Evolutionary conservation across 139 green algal species (phyloP).

Genomic region (Auxenochlorella protothecoides): DNA sequence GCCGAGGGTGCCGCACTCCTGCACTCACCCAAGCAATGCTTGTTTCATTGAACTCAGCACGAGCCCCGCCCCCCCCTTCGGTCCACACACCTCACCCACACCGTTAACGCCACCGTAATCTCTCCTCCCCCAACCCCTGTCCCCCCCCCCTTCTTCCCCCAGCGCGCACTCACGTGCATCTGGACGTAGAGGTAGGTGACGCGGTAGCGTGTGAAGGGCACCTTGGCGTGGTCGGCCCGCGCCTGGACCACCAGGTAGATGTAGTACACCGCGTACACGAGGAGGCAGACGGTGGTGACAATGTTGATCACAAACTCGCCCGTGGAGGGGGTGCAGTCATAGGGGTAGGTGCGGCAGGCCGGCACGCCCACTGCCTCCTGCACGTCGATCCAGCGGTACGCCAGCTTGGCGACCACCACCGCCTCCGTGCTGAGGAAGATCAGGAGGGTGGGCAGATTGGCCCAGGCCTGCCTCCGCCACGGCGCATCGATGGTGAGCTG

Average conservation of each 20-base stretch:
- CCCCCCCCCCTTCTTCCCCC: too few relatives aligned
- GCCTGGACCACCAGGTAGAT: background rate
- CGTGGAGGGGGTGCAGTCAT: background rate
- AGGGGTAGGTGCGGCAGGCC: background rate
- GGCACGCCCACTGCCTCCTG: background rate
- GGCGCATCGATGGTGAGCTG: background rate
- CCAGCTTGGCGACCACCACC: background rate
- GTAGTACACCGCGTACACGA: background rate
- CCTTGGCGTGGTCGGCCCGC: background rate
- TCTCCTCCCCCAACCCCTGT: too few relatives aligned
- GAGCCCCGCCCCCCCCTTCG: too few relatives aligned
- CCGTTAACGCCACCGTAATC: too few relatives aligned
- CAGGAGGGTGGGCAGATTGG: background rate
- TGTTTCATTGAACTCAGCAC: too few relatives aligned
- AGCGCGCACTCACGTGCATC: background rate
- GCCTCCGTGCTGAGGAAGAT: background rate
- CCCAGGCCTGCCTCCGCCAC: background rate
- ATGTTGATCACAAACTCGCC: background rate
- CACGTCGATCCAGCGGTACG: background rate
- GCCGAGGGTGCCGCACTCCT: background rate
- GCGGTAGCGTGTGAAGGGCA: background rate
- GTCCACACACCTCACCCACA: too few relatives aligned
- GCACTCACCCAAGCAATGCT: too few relatives aligned
- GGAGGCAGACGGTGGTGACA: background rate
- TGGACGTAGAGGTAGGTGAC: background rate